These are phyloP conservation scores for Arabidopsis suecica DNA, from an alignment of 345 rosid genomes.

Conservation along the genomic window DNA sequence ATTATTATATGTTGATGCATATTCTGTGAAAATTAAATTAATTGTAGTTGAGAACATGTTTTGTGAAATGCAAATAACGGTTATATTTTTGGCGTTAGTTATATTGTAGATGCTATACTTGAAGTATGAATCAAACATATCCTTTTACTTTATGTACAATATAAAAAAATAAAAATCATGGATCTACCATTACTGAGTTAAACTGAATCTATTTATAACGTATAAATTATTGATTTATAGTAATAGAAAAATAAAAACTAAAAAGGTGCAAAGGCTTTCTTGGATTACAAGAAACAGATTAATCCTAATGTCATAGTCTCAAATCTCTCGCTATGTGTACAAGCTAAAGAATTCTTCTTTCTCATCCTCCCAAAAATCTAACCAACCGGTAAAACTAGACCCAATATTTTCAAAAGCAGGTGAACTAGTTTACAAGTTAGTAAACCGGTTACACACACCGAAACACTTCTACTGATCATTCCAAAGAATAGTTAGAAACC, in stretches of 20 bases:
- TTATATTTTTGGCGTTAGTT: no score
- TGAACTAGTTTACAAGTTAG: conserved; percentile 42
- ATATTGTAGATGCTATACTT: no score
- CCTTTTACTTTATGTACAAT: no score
- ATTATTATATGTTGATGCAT: neutral
- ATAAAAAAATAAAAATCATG: no score
- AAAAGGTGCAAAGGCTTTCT: conserved; percentile 1
- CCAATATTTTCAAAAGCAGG: neutral
- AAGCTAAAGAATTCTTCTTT: conserved; percentile 14
- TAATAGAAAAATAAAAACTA: no score
- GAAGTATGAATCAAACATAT: no score
- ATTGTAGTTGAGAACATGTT: neutral
- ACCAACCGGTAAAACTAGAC: conserved; percentile 17
- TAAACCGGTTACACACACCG: conserved; percentile 31
- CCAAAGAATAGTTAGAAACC: conserved; percentile 69
- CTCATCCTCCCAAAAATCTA: conserved; percentile 21
- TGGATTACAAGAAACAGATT: conserved; percentile 13
- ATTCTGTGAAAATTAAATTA: no score
- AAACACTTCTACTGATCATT: conserved; percentile 44
- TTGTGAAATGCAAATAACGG: no score
- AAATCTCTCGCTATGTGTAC: conserved; percentile 10
- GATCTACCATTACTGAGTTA: no score
- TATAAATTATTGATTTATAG: no score
- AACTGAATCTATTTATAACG: no score
- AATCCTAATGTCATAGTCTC: conserved; percentile 1